Percentiles rank a stretch among this genome's conserved stretches.
phyloP scores from a whole-genome alignment of 352 stramenopile genomes.

The Globisporangium radiosum region DNA sequence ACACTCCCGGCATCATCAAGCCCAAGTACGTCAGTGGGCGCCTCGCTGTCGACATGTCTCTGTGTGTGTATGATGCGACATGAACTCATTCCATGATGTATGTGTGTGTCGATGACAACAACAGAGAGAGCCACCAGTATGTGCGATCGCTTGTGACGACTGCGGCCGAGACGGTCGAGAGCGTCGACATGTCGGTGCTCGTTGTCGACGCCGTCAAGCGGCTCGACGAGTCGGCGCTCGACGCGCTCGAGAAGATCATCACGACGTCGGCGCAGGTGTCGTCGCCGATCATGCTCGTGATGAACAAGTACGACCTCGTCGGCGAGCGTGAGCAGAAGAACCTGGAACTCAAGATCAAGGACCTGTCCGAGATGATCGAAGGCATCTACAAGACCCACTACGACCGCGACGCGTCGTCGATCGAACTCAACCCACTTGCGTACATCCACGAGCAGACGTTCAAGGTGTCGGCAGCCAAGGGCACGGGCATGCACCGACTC shows the following conservation, averaged over 20 bases:
- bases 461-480: constrained; percentile 74
- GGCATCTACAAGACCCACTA: constrained; percentile 72
- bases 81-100: not conserved
- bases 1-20: constrained; percentile 83
- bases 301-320: constrained; percentile 83
- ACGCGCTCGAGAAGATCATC: constrained; percentile 74
- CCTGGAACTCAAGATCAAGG: constrained; percentile 57
- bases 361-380: constrained; percentile 78
- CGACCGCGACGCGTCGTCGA: constrained; percentile 38
- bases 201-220: constrained; percentile 82
- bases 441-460: constrained; percentile 72
- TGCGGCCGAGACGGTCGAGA: constrained; percentile 67
- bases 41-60: not conserved
- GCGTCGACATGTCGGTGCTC: constrained; percentile 82
- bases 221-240: constrained; percentile 66
- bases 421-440: constrained; percentile 52
- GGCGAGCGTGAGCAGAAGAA: constrained; percentile 43
- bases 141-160: constrained; percentile 75
- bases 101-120: not conserved
- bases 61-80: not conserved
- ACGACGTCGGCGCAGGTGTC: constrained; percentile 67
- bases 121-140: constrained; percentile 70
- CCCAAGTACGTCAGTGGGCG: constrained; percentile 40
- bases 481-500: constrained; percentile 56
- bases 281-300: constrained; percentile 79